phyloP scores from a whole-genome alignment of 1,284 basidiomycete species.

The Tilletia caries region DNA sequence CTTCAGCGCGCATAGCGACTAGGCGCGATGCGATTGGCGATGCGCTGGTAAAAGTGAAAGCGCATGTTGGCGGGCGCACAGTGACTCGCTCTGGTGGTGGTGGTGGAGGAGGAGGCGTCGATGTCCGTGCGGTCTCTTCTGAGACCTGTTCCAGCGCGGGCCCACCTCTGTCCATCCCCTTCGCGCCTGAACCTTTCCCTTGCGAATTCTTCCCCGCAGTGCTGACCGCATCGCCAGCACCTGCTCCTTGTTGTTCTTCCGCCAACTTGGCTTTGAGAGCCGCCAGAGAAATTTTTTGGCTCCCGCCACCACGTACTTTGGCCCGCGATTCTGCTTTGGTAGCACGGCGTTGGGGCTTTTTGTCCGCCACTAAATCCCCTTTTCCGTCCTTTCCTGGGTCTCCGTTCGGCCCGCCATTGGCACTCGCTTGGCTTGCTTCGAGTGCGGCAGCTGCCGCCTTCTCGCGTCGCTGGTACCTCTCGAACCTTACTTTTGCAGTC shows the following conservation, averaged over 20 bases:
- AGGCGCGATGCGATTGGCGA: not conserved
- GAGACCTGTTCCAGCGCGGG: not conserved
- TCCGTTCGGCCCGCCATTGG: not conserved
- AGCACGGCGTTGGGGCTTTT: not conserved
- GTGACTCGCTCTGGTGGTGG: not conserved
- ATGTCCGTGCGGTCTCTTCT: not conserved
- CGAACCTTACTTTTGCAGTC: not conserved
- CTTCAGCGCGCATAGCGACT: slow-evolving; percentile 11
- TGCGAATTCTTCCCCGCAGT: not conserved
- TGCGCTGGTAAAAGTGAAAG: slow-evolving; percentile 5
- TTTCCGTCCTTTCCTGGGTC: not conserved
- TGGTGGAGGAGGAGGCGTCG: not conserved
- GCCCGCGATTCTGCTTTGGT: slow-evolving; percentile 4
- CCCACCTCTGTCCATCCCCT: not conserved
- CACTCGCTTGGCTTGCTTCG: not conserved
- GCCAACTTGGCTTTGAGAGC: slow-evolving; percentile 2
- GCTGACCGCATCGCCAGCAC: not conserved
- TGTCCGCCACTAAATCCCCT: not conserved
- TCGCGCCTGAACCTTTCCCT: not conserved
- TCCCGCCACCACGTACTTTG: slow-evolving; percentile 7
- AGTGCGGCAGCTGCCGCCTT: not conserved
- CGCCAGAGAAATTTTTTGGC: not conserved
- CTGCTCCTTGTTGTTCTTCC: slow-evolving; percentile 2
- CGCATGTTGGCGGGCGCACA: not conserved
- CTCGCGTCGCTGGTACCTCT: not conserved